Evolutionary conservation across 495 filamentous ascomycete genomes (phyloP).

Genomic region (Aspergillus leporis): DNA sequence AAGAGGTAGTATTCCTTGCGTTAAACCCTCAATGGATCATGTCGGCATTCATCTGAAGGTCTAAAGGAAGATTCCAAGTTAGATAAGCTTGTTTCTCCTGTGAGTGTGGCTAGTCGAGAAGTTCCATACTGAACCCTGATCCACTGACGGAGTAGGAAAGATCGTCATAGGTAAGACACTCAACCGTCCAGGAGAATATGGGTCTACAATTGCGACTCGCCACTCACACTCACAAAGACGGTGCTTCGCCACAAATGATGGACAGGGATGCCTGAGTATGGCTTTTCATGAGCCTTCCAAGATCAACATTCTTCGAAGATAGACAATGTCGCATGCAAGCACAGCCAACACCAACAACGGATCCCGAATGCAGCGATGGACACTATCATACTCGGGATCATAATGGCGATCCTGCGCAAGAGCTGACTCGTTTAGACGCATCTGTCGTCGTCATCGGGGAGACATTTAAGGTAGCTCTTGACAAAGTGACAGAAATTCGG

Average conservation of each 20-base stretch:
- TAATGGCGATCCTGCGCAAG: neutral
- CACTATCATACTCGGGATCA: neutral
- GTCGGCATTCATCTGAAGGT: neutral
- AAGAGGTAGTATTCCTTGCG: neutral
- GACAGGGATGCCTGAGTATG: neutral
- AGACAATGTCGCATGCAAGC: neutral
- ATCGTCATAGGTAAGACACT: slow-evolving; percentile 7
- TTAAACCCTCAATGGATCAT: neutral
- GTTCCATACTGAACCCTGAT: slow-evolving; percentile 9
- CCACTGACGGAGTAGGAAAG: slow-evolving; percentile 13
- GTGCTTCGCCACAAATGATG: slow-evolving; percentile 9
- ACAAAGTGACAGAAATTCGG: neutral
- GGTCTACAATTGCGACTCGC: slow-evolving; percentile 6
- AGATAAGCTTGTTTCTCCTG: slow-evolving; percentile 4
- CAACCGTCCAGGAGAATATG: neutral
- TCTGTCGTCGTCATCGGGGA: neutral
- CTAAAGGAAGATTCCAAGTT: neutral
- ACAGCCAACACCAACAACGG: neutral
- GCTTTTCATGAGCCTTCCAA: neutral
- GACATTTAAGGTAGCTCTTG: neutral
- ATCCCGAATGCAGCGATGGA: neutral
- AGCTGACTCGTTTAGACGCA: neutral
- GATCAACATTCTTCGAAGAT: slow-evolving; percentile 4
- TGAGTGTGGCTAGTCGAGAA: slow-evolving; percentile 3
- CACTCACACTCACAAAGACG: neutral